A percentile compares a stretch with the other conserved stretches of the same genome.
phyloP scores from a whole-genome alignment of 2,329 filamentous ascomycete genomes.

The Colletotrichum eleusines region DNA sequence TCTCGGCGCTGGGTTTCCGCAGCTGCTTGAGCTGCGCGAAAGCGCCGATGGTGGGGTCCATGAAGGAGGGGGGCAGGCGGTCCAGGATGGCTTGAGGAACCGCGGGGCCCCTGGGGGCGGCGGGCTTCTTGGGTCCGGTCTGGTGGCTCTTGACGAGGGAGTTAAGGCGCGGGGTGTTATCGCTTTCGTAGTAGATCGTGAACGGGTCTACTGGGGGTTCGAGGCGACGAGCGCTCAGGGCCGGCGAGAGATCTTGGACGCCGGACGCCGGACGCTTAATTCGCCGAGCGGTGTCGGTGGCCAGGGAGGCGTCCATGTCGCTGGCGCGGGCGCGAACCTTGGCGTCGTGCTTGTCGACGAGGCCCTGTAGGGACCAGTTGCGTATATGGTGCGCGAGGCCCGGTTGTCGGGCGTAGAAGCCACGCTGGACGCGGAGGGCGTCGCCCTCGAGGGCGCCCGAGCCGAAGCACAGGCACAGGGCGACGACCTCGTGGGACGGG shows the following conservation, averaged over 20 bases:
- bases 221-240: background rate
- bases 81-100: background rate
- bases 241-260: background rate
- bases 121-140: background rate
- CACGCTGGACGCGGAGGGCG: background rate
- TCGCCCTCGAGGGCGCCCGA: conserved; percentile 22
- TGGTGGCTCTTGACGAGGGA: background rate
- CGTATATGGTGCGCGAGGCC: conserved; percentile 10
- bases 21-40: background rate
- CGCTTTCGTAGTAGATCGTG: background rate
- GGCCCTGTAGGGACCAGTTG: conserved; percentile 29
- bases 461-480: conserved; percentile 23
- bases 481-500: conserved; percentile 17
- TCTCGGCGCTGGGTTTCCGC: background rate
- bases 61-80: background rate
- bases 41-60: background rate
- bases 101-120: background rate
- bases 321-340: background rate
- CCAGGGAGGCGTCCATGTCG: background rate
- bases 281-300: background rate
- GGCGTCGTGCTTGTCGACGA: background rate
- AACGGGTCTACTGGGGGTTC: background rate
- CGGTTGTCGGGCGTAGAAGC: conserved; percentile 13
- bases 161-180: conserved; percentile 25
- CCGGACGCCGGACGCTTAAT: conserved; percentile 16